phyloP scores from a whole-genome alignment of 163 green algal genomes.

The Picocystis sp. region DNA sequence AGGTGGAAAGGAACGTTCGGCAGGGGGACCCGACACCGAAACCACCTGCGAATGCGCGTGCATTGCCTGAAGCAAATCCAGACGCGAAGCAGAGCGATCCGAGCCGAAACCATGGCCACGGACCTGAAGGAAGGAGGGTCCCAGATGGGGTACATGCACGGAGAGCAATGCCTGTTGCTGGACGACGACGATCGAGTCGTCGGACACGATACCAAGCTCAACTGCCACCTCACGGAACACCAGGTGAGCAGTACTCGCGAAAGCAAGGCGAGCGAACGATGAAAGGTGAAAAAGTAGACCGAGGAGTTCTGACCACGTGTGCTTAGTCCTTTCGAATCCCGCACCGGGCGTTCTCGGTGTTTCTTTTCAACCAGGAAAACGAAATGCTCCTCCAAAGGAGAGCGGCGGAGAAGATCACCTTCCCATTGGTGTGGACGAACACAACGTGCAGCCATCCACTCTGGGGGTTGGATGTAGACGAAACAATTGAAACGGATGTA shows the following conservation, averaged over 20 bases:
- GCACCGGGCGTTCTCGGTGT: constrained; percentile 90
- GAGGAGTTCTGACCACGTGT: constrained; percentile 18
- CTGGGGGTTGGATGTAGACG: constrained; percentile 43
- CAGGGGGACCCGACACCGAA: no score
- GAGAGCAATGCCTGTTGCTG: constrained; percentile 83
- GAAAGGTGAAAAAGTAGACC: background rate
- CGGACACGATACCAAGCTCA: constrained; percentile 64
- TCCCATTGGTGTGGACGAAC: constrained; percentile 85
- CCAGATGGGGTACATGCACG: constrained; percentile 74
- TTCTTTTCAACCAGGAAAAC: constrained; percentile 75
- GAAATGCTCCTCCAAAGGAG: constrained; percentile 81
- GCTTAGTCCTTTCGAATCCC: constrained; percentile 27
- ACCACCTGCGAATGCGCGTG: no score
- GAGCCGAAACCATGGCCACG: no score
- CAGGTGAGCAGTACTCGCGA: background rate
- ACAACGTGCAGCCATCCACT: constrained; percentile 93
- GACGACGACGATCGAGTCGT: constrained; percentile 57
- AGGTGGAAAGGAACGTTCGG: no score
- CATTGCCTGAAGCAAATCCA: no score
- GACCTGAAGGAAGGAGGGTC: constrained; percentile 9
- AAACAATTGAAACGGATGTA: constrained; percentile 26
- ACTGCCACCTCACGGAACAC: constrained; percentile 34
- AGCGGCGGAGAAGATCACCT: constrained; percentile 25
- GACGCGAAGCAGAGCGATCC: no score
- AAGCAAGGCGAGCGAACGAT: no score